Evolutionary conservation across 306 rosid species (phyloP).

Genomic region (Urtica urens): DNA sequence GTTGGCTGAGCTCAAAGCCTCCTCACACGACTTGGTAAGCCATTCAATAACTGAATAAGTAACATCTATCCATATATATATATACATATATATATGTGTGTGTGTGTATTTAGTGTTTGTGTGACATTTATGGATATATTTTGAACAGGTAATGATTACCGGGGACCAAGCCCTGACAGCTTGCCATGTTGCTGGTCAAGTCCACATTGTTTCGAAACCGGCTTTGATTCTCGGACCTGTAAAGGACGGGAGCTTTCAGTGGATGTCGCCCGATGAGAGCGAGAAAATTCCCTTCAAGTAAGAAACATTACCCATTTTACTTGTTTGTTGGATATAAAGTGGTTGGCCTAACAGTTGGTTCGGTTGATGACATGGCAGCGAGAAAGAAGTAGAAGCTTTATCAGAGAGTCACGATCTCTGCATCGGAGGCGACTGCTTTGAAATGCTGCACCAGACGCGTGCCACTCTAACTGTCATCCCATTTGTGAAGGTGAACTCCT

Average conservation of each 20-base stretch:
- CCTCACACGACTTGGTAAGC: slow-evolving; percentile 95
- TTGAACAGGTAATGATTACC: slow-evolving; percentile 86
- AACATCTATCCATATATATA: neutral
- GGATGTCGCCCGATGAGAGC: slow-evolving; percentile 89
- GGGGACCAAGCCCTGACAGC: slow-evolving; percentile 99
- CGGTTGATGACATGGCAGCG: no score
- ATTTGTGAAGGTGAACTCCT: slow-evolving; percentile 52
- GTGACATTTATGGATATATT: neutral
- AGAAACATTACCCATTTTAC: slow-evolving; percentile 1
- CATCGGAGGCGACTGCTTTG: slow-evolving; percentile 92
- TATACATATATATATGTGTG: neutral
- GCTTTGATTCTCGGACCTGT: slow-evolving; percentile 61
- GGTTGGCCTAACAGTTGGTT: slow-evolving; percentile 16
- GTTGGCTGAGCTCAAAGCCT: slow-evolving; percentile 68
- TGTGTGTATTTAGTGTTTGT: neutral
- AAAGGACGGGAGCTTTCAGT: slow-evolving; percentile 52
- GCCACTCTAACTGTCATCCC: slow-evolving; percentile 75
- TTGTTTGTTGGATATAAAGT: neutral
- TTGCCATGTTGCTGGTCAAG: slow-evolving; percentile 99
- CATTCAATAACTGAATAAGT: no score
- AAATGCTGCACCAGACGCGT: slow-evolving; percentile 73
- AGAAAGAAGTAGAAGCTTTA: slow-evolving; percentile 63
- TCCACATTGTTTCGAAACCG: slow-evolving; percentile 80
- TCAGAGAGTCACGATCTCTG: slow-evolving; percentile 90
- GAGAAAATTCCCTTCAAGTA: slow-evolving; percentile 63